Evolutionary conservation across 805 yeast genomes (phyloP).

Genomic region (Schwanniomyces yamadae): DNA sequence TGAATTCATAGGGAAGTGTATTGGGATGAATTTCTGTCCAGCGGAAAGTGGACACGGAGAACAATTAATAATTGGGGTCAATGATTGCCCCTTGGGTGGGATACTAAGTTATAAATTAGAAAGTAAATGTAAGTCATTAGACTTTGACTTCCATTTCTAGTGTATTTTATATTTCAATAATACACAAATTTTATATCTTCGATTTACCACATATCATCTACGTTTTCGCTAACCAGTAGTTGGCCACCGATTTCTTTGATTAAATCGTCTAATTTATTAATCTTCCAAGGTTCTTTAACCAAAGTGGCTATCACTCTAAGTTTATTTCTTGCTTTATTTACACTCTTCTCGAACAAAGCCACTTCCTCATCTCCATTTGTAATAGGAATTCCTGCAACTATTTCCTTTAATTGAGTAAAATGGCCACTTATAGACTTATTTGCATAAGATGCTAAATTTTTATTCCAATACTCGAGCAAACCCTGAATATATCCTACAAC

Average conservation of each 20-base stretch:
- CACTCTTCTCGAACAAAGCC: conserved; percentile 49
- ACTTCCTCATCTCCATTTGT: conserved; percentile 57
- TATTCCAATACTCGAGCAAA: conserved; percentile 40
- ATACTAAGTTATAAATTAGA: conserved; percentile 47
- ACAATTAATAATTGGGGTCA: conserved; percentile 51
- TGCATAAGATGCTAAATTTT: conserved; percentile 16
- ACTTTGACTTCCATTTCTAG: conserved; percentile 37
- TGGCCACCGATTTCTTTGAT: conserved; percentile 39
- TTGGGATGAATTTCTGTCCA: conserved; percentile 51
- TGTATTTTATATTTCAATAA: conserved; percentile 1
- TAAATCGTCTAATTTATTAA: conserved; percentile 29
- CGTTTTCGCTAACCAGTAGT: conserved; percentile 34
- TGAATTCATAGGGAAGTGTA: conserved; percentile 56
- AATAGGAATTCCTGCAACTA: conserved; percentile 17
- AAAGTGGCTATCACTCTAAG: conserved; percentile 48
- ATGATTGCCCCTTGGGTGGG: conserved; percentile 59
- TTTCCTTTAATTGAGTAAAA: conserved; percentile 29
- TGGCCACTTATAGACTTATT: conserved; percentile 19
- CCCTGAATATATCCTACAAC: conserved; percentile 69
- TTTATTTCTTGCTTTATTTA: conserved; percentile 60
- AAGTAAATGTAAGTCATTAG: conserved; percentile 33
- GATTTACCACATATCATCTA: conserved; percentile 43
- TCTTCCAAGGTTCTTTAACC: conserved; percentile 29
- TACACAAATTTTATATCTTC: background rate
- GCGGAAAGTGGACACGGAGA: conserved; percentile 46